A percentile compares a stretch with the other conserved stretches of the same genome.
These are phyloP conservation scores for Populus hybrid DNA, from an alignment of 441 rosid species.

Conservation along the genomic window DNA sequence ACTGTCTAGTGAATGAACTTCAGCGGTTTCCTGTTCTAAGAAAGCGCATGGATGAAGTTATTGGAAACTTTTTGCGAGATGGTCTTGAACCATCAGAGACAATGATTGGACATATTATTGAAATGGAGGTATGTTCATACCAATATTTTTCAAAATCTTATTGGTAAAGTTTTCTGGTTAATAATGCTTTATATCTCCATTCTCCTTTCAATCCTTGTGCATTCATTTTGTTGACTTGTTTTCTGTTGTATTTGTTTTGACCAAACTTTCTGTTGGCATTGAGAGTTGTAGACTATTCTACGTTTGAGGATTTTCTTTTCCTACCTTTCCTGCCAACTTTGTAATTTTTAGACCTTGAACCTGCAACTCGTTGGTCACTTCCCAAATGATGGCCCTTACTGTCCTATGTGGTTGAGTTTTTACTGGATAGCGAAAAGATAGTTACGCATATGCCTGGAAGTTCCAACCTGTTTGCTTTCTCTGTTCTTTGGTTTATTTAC, in stretches of 20 bases:
- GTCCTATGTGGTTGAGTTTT: background rate
- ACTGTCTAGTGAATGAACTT: slow-evolving; percentile 64
- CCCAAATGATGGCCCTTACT: background rate
- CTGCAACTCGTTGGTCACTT: background rate
- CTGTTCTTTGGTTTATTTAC: background rate
- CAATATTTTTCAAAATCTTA: background rate
- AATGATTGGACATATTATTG: slow-evolving; percentile 88
- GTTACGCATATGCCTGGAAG: background rate
- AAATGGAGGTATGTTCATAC: slow-evolving; percentile 74
- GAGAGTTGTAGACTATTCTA: background rate
- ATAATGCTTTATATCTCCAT: background rate
- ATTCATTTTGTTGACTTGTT: background rate
- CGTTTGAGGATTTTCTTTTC: background rate
- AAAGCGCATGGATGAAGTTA: slow-evolving; percentile 93
- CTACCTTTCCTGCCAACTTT: background rate
- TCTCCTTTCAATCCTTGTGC: background rate
- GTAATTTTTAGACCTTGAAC: background rate
- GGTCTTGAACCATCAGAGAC: slow-evolving; percentile 95
- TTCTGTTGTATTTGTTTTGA: background rate
- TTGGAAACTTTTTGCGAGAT: slow-evolving; percentile 76
- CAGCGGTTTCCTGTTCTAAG: slow-evolving; percentile 84
- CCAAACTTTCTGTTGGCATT: background rate
- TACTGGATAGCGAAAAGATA: background rate
- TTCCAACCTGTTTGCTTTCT: background rate
- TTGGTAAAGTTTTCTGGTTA: background rate